Evolutionary conservation across 139 green algal species (phyloP), one percentile per base, ranked within the genome.

Genomic region (Chlorella vulgaris): DNA sequence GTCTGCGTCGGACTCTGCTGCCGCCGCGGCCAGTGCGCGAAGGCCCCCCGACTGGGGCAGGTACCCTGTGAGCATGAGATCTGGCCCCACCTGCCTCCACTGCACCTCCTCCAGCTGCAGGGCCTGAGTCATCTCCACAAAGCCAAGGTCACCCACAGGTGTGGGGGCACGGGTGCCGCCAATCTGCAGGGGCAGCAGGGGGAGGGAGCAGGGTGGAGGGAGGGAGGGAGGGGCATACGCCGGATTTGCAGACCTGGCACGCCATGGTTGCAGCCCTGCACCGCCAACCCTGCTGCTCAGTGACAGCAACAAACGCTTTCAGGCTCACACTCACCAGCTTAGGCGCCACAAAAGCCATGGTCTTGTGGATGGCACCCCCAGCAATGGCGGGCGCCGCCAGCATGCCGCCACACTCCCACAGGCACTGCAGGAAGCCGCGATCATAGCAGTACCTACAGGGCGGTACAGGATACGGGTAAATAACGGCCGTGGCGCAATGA

Each of bases 401-500:
- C 40, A 83, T 96, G 67, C 97, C 97, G 7, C 97, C 97, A 78
- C 97, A 99, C 91, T 99, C 97, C 97, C 97, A 99, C 51, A 99
- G 93, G 51, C 91, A 90, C 86, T 93, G 82, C 85, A 99, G 84
- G 83, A 96, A 98, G 43, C 97, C 97, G 3, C 97, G 84, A 66
- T 96, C 87, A 43, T 92, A 90, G 89, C 94, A 98, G 85, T 99
- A 98, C 3, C 65, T 68, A 39, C 19, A 39, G 24, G 13, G 19
- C 13, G 6, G n/a, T 29, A 28, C 18, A 65, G 5, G 22, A 21
- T 29, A n/a, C n/a, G 47, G 47, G 15, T 28, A 91, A 74, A 78
- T 78, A 77, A 7, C 86, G 86, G 18, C 55, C 31, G 70, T 43
- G 29, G 2, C 31, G 47, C 18, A n/a, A 31, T 7, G 40, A n/a